Percentiles rank a stretch among this genome's conserved stretches.
phyloP scores from a whole-genome alignment of 495 filamentous ascomycete species.

The Penicillium samsonianum region DNA sequence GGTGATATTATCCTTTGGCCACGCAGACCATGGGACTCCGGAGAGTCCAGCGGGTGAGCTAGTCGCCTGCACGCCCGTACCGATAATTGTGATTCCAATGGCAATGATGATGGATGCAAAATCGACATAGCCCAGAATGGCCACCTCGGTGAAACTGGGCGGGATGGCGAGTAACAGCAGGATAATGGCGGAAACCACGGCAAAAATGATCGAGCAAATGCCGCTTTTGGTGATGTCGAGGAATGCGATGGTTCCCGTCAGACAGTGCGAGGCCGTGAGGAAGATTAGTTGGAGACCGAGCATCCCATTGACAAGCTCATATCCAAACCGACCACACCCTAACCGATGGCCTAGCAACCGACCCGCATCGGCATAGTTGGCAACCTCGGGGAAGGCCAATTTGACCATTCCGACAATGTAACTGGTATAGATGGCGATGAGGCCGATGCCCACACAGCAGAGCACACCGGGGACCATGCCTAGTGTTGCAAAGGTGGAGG shows the following conservation, averaged over 20 bases:
- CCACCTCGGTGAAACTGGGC: slow-evolving; percentile 53
- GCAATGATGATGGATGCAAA: slow-evolving; percentile 66
- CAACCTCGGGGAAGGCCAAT: slow-evolving; percentile 61
- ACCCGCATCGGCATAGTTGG: slow-evolving; percentile 67
- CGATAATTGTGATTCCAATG: slow-evolving; percentile 69
- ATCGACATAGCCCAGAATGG: slow-evolving; percentile 62
- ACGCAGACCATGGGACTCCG: slow-evolving; percentile 41
- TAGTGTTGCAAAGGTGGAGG: slow-evolving; percentile 57
- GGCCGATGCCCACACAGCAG: slow-evolving; percentile 56
- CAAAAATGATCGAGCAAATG: slow-evolving; percentile 64
- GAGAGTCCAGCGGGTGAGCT: slow-evolving; percentile 36
- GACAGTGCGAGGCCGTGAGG: slow-evolving; percentile 68
- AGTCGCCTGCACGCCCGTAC: slow-evolving; percentile 50
- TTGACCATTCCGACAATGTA: slow-evolving; percentile 74
- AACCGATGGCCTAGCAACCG: slow-evolving; percentile 52
- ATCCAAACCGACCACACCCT: slow-evolving; percentile 54
- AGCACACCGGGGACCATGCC: slow-evolving; percentile 62
- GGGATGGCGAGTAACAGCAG: slow-evolving; percentile 63
- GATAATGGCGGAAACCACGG: slow-evolving; percentile 60
- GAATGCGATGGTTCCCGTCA: slow-evolving; percentile 71
- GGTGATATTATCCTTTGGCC: slow-evolving; percentile 33
- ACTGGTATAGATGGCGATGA: slow-evolving; percentile 71
- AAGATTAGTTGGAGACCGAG: slow-evolving; percentile 65
- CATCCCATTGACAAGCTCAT: slow-evolving; percentile 61
- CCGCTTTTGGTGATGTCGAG: slow-evolving; percentile 59